Evolutionary conservation across 2,329 filamentous ascomycete genomes (phyloP).

Genomic region (Scytalidium lignicola): DNA sequence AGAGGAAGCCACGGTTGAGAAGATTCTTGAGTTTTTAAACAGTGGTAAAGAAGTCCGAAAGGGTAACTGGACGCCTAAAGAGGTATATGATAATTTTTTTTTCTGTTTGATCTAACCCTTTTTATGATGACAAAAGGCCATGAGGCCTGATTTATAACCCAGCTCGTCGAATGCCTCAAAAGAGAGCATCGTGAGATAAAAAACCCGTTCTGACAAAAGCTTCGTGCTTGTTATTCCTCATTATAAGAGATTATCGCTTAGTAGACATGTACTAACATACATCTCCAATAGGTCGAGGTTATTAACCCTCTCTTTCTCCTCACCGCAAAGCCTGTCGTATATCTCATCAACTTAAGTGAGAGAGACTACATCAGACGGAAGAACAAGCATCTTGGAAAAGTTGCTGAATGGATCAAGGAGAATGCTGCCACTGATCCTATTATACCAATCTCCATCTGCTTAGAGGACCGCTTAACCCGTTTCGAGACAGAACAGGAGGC

Average conservation of each 20-base stretch:
- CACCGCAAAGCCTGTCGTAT: slow-evolving; percentile 94
- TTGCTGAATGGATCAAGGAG: slow-evolving; percentile 93
- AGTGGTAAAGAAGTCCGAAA: slow-evolving; percentile 92
- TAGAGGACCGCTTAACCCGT: slow-evolving; percentile 84
- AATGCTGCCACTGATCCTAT: slow-evolving; percentile 83
- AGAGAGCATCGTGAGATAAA: slow-evolving; percentile 84
- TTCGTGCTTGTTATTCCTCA: slow-evolving; percentile 12
- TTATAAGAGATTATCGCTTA: slow-evolving; percentile 16
- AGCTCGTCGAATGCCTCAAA: slow-evolving; percentile 97
- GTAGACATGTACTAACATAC: slow-evolving; percentile 12
- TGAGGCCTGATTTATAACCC: slow-evolving; percentile 79
- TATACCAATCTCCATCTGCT: slow-evolving; percentile 86
- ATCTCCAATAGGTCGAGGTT: slow-evolving; percentile 70
- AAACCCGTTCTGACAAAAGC: slow-evolving; percentile 29
- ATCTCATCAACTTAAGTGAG: slow-evolving; percentile 94
- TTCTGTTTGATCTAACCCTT: slow-evolving; percentile 28
- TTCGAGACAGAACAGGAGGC: slow-evolving; percentile 74
- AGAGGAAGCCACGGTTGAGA: slow-evolving; percentile 89
- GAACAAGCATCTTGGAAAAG: slow-evolving; percentile 96
- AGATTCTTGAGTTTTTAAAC: slow-evolving; percentile 76
- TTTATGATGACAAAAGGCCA: slow-evolving; percentile 98
- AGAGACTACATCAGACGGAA: slow-evolving; percentile 97
- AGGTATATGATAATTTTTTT: slow-evolving; percentile 60
- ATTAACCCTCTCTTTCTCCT: slow-evolving; percentile 97
- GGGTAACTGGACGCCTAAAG: slow-evolving; percentile 83